Evolutionary conservation across 495 filamentous ascomycete genomes (phyloP), one percentile per base, ranked within the genome.

Genomic region (Xylona heveae): DNA sequence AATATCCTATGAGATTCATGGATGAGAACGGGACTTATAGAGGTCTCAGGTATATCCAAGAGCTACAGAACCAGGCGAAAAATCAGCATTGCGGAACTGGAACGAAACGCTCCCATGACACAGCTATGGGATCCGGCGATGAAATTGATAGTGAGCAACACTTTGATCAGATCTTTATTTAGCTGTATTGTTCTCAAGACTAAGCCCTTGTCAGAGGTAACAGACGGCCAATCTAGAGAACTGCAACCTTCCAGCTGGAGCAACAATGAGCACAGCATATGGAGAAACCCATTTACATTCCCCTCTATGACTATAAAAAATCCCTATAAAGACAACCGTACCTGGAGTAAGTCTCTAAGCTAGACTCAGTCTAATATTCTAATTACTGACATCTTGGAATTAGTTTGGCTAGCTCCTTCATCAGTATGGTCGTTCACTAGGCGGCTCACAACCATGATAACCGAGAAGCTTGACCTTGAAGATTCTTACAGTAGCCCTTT

Each of bases 391-490:
- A 39, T 22, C 7, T 36, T 17, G n/a, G n/a, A n/a, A 19, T 19
- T 29, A 52, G 49, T 43, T 15, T 52, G 49, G 49, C 39, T 52
- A 8, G 44, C 49, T 2, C 49, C 47, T 1, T 38, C 45, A 1
- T 53, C 49, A 6, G 14, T 38, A 14, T 53, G 49, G 49, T 50
- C 47, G 17, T 38, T 53, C 30, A 50, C 45, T 3, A 33, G 43
- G 10, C 47, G 49, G 25, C 42, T 53, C 1, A 38, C 35, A 4
- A 8, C 47, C 19, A 50, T 53, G 43, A 45, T 53, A 36, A 38
- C 42, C 7, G 42, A 49, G 28, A 45, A 43, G n/a, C 40, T 50
- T 0, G 15, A 38, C n/a, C 22, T 43, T 0, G 34, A 44, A 4
- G 21, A 35, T 0, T 34, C 35, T 2, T 28, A 43, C 21, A 34